Percentiles rank a stretch among this genome's conserved stretches.
Evolutionary conservation across 495 filamentous ascomycete genomes (phyloP).

Genomic region (Lasiosphaeriaceae sp.): DNA sequence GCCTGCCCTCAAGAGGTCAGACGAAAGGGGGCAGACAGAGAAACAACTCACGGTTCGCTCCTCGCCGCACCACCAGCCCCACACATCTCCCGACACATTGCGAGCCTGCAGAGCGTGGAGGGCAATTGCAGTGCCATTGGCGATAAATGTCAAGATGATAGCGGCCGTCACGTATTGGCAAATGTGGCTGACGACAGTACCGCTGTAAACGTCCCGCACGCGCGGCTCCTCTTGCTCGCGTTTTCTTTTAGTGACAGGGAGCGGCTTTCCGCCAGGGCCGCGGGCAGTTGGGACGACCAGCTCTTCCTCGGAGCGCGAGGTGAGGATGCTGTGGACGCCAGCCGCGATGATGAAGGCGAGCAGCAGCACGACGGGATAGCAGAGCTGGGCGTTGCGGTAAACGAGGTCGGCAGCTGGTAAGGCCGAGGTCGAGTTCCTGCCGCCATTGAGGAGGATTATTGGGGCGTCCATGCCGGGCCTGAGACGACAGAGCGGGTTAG

Average conservation of each 20-base stretch:
- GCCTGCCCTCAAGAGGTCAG: neutral
- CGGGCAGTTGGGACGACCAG: conserved; percentile 32
- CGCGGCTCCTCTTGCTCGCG: conserved; percentile 28
- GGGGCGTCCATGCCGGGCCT: conserved; percentile 27
- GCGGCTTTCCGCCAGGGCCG: conserved; percentile 78
- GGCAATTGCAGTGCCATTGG: conserved; percentile 69
- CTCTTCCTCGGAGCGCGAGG: conserved; percentile 40
- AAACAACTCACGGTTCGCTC: conserved; percentile 67
- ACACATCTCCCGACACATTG: conserved; percentile 31
- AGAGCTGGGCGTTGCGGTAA: conserved; percentile 35
- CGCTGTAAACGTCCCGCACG: conserved; percentile 42
- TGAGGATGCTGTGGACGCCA: conserved; percentile 41
- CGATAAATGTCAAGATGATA: conserved; percentile 67
- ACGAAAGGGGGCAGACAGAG: neutral
- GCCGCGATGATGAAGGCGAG: conserved; percentile 39
- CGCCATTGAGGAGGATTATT: conserved; percentile 2
- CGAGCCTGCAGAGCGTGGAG: conserved; percentile 67
- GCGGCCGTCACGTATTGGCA: conserved; percentile 72
- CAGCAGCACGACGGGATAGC: conserved; percentile 41
- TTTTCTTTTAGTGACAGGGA: conserved; percentile 57
- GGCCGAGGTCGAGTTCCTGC: conserved; percentile 3
- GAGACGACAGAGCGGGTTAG: conserved; percentile 12
- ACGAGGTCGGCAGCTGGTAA: conserved; percentile 30
- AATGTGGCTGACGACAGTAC: conserved; percentile 59
- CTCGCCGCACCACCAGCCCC: conserved; percentile 84